Evolutionary conservation across 1,284 basidiomycete genomes (phyloP), one percentile per base, ranked within the genome.

Genomic region (Tremellales sp.): DNA sequence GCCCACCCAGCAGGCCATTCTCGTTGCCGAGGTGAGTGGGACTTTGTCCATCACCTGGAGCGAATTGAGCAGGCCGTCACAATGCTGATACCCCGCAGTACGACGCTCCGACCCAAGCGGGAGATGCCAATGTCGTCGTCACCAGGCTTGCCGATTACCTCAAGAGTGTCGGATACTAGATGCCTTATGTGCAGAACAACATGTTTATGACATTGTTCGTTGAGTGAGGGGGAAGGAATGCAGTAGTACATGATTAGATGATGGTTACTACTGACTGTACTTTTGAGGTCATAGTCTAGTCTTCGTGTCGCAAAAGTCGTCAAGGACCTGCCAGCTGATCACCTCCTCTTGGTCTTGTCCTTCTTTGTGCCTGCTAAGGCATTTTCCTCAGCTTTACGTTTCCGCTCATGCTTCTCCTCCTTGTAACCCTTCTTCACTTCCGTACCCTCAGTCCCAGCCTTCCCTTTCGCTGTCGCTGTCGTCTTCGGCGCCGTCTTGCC

Each of bases 1-100:
- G 52, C 89, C 90, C 79, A 97, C 92, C 23, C 87, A 81, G 61
- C 88, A 91, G 68, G 90, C 89, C 3, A 79, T 96, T 54, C 79
- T 97, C 51, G 83, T 97, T 22, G 81, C 84, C 12, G 84, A 85
- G 64, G 71, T 73, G 43, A 48, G 68, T 60, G n/a, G n/a, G n/a
- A n/a, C n/a, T n/a, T n/a, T n/a, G n/a, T n/a, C n/a, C n/a, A n/a
- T n/a, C n/a, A n/a, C n/a, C n/a, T n/a, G n/a, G n/a, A n/a, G n/a
- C n/a, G n/a, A n/a, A n/a, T n/a, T n/a, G n/a, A 36, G 5, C 15
- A 36, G 33, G 33, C 15, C n/a, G n/a, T n/a, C 10, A 36, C n/a
- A 22, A 22, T 3, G 24, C 42, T 42, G 48, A 40, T 41, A 24
- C 15, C 24, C 3, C 11, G 2, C 52, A 72, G 70, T 97, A 97